Percentiles rank a stretch among this genome's conserved stretches.
These are phyloP conservation scores for Luvunga scandens DNA, from an alignment of 345 rosid species.

Conservation along the genomic window DNA sequence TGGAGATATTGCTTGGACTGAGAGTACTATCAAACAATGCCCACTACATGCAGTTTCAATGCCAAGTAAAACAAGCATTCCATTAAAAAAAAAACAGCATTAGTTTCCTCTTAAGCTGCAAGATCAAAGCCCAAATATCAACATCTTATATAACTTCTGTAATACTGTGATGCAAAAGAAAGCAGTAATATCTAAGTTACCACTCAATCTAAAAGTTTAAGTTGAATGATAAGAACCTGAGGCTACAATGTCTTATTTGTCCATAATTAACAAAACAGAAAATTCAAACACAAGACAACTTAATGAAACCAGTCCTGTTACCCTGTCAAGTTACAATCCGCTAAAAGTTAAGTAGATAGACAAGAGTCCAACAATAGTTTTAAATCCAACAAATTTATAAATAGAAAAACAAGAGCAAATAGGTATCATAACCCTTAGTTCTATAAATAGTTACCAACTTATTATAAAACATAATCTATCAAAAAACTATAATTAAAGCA, in stretches of 20 bases:
- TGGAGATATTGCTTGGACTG: conserved; percentile 55
- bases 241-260: not conserved
- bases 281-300: not conserved
- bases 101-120: conserved; percentile 79
- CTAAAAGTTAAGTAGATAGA: not conserved
- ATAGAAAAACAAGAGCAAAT: not conserved
- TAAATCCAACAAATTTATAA: not conserved
- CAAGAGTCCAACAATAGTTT: not conserved
- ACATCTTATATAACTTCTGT: not conserved
- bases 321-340: not conserved
- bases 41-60: conserved; percentile 81
- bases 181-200: not conserved
- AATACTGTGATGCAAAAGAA: not conserved
- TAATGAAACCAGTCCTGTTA: not conserved
- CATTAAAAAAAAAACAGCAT: too few relatives aligned
- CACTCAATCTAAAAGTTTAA: not conserved
- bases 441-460: not conserved
- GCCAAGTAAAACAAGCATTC: conserved; percentile 58
- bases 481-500: conserved; percentile 33
- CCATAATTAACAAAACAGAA: not conserved
- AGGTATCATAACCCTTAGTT: not conserved
- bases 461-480: not conserved
- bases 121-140: conserved; percentile 19
- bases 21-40: conserved; percentile 67
- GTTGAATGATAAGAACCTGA: not conserved